Percentiles rank a stretch among this genome's conserved stretches.
Evolutionary conservation across 345 rosid species (phyloP).

Genomic region (Gossypium australe): DNA sequence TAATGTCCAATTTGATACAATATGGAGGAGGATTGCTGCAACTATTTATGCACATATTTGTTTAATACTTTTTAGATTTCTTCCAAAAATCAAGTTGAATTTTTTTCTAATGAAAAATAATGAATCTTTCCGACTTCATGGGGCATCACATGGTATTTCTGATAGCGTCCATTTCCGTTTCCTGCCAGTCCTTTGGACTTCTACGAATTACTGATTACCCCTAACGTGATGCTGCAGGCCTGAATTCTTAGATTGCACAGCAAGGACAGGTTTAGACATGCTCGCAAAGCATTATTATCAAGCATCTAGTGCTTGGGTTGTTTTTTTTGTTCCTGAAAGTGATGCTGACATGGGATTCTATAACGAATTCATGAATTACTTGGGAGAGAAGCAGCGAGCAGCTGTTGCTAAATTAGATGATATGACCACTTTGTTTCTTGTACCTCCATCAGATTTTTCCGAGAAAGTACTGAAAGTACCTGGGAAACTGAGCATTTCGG

Average conservation of each 20-base stretch:
- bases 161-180: background rate
- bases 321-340: constrained; percentile 87
- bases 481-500: constrained; percentile 88
- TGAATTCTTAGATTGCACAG: constrained; percentile 89
- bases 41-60: background rate
- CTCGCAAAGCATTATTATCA: constrained; percentile 92
- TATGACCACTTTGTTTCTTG: constrained; percentile 82
- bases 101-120: background rate
- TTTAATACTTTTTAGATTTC: constrained; percentile 1
- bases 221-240: constrained; percentile 54
- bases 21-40: background rate
- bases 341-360: constrained; percentile 83
- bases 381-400: constrained; percentile 91
- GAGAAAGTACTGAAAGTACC: constrained; percentile 88
- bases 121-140: background rate
- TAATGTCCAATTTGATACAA: background rate
- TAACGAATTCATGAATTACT: constrained; percentile 87
- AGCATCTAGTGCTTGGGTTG: constrained; percentile 88
- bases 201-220: background rate
- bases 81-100: background rate
- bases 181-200: background rate
- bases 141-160: background rate
- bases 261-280: constrained; percentile 93
- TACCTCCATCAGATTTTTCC: constrained; percentile 94
- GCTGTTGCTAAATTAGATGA: constrained; percentile 95